Evolutionary conservation across 2,329 filamentous ascomycete species (phyloP).

Genomic region (Pseudocercospora cruenta): DNA sequence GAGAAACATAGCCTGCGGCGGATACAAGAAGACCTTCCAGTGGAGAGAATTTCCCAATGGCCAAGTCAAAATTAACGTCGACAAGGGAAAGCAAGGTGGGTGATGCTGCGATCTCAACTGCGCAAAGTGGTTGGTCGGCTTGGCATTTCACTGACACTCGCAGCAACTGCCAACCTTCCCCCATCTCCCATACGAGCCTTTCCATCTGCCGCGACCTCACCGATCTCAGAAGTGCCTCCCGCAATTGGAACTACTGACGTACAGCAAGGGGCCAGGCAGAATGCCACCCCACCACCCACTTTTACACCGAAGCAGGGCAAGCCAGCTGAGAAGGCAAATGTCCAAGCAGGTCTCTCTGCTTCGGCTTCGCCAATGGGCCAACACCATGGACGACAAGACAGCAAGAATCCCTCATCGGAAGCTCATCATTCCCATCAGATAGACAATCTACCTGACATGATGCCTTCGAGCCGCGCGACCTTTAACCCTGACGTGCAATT

Average conservation of each 20-base stretch:
- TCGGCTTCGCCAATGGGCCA: background rate
- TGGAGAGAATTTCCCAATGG: conserved; percentile 69
- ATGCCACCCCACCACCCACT: conserved; percentile 1
- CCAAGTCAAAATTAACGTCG: conserved; percentile 53
- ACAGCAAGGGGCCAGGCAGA: background rate
- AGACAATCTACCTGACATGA: background rate
- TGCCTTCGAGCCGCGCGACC: background rate
- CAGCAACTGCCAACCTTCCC: conserved; percentile 15
- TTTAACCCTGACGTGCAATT: conserved; percentile 25
- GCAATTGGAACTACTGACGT: background rate
- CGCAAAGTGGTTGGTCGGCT: conserved; percentile 1
- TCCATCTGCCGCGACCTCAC: conserved; percentile 3
- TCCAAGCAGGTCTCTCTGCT: background rate
- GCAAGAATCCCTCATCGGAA: background rate
- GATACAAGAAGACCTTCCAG: conserved; percentile 77
- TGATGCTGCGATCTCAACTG: background rate
- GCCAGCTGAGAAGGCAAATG: background rate
- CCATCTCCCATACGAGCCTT: background rate
- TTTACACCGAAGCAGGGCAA: background rate
- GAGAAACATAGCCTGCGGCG: conserved; percentile 67
- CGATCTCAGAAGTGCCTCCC: background rate
- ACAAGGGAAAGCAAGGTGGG: conserved; percentile 32
- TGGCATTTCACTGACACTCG: conserved; percentile 10
- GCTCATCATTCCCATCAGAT: background rate
- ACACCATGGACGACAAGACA: background rate